Evolutionary conservation across 176 grass and related monocot genomes (phyloP), one percentile per base, ranked within the genome.

Genomic region (Musa acuminata): DNA sequence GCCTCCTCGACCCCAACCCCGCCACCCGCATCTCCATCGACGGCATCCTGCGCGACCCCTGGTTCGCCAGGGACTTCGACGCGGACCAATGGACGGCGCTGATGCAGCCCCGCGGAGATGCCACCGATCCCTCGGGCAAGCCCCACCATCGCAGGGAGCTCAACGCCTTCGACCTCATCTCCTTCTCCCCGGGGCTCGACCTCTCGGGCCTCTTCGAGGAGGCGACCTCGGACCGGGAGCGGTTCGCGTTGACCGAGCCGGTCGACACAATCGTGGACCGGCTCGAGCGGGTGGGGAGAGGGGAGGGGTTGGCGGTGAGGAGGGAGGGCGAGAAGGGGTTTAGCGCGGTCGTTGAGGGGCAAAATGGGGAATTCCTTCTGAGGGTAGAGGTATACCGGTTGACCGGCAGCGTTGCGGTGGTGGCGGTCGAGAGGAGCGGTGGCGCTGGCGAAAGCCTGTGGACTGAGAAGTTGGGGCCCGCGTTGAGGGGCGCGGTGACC

Each of bases 81-180:
- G 83, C 14, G 0, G 67, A 49, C 4, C 51, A 85, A 52, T 58
- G 86, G 58, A 73, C 67, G 51, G 16, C 23, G 2, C 14, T 87
- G 62, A 87, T 83, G 94, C 79, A 72, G 21, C 80, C 63, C 1
- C 70, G 76, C 60, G 73, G 78, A 8, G 80, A 83, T 43, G 35
- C 35, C 4, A 5, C 35, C 14, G 74, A 82, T 8, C 53, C n/a
- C 13, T 4, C 13, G 35, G 3, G 35, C 8, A 84, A 88, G 79
- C 71, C 71, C 1, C 78, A 67, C 8, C 63, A 1, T 27, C 1
- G 23, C 72, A 23, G 84, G 6, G 85, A 74, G 16, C 82, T 90
- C 79, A 93, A 89, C 1, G 93, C 93, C 29, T 97, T 97, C 76
- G 93, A 93, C 75, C 88, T 97, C 29, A 87, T 97, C 0, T 76